A percentile compares a stretch with the other conserved stretches of the same genome.
These are phyloP conservation scores for Raffaelea albimanens DNA, from an alignment of 2,329 filamentous ascomycete species.

Conservation along the genomic window DNA sequence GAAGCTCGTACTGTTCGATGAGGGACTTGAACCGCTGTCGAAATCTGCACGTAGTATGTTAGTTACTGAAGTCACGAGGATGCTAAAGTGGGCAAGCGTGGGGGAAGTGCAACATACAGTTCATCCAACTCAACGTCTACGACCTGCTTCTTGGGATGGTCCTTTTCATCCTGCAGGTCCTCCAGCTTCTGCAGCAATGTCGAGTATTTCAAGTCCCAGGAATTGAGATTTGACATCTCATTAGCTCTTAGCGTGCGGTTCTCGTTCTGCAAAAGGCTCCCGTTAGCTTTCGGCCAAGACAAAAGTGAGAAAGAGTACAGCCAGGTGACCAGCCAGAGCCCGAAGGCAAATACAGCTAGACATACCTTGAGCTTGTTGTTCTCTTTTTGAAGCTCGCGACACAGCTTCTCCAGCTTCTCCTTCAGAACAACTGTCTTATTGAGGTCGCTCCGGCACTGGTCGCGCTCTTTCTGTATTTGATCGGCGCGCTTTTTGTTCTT, in stretches of 20 bases:
- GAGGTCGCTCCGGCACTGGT: slow-evolving; percentile 76
- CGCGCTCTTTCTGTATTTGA: slow-evolving; percentile 92
- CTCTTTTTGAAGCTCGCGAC: slow-evolving; percentile 86
- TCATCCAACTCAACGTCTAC: slow-evolving; percentile 85
- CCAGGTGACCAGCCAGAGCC: not conserved
- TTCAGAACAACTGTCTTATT: slow-evolving; percentile 86
- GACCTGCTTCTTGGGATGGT: slow-evolving; percentile 69
- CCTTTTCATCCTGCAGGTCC: slow-evolving; percentile 78
- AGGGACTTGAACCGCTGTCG: slow-evolving; percentile 88
- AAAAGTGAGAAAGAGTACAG: not conserved
- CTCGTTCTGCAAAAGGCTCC: slow-evolving; percentile 56
- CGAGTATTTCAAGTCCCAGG: slow-evolving; percentile 79
- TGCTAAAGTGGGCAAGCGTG: slow-evolving; percentile 5
- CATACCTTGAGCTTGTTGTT: slow-evolving; percentile 94
- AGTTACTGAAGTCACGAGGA: slow-evolving; percentile 21
- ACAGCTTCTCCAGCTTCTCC: slow-evolving; percentile 94
- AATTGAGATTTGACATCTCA: slow-evolving; percentile 71
- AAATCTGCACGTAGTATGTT: slow-evolving; percentile 39
- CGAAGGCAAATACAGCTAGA: not conserved
- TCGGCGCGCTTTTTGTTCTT: slow-evolving; percentile 96
- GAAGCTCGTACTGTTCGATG: slow-evolving; percentile 91
- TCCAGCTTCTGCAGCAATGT: slow-evolving; percentile 75
- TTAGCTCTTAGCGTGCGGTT: slow-evolving; percentile 85
- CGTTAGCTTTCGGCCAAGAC: not conserved
- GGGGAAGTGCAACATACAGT: slow-evolving; percentile 48